These are phyloP conservation scores for Chaetomium tenue DNA, from an alignment of 495 filamentous ascomycete genomes.

Conservation along the genomic window DNA sequence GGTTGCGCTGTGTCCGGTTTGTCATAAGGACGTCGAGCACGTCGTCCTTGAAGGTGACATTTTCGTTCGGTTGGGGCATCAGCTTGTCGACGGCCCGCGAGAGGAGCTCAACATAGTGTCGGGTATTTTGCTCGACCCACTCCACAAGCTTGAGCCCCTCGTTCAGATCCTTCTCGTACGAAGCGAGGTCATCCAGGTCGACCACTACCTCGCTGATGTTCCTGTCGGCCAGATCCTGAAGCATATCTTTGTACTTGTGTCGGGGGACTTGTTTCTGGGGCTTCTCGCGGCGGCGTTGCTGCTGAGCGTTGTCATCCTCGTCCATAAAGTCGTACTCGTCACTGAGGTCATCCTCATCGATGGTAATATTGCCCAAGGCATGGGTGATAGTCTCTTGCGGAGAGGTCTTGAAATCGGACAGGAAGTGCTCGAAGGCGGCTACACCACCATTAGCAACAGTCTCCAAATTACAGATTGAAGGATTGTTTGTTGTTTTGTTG, in stretches of 20 bases:
- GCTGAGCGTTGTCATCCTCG: constrained; percentile 64
- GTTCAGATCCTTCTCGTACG: constrained; percentile 68
- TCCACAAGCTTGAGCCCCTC: constrained; percentile 75
- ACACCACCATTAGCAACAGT: constrained; percentile 19
- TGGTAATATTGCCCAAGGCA: constrained; percentile 77
- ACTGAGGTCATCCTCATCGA: constrained; percentile 83
- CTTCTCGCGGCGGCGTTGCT: constrained; percentile 47
- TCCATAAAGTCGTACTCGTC: constrained; percentile 97
- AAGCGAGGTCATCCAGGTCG: constrained; percentile 82
- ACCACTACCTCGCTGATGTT: constrained; percentile 70
- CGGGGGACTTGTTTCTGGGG: constrained; percentile 54
- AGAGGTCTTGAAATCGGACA: constrained; percentile 81
- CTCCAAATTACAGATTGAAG: not conserved
- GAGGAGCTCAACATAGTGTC: constrained; percentile 89
- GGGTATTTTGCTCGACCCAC: constrained; percentile 85
- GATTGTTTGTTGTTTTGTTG: constrained; percentile 8
- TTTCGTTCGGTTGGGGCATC: constrained; percentile 74
- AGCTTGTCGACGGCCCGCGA: constrained; percentile 83
- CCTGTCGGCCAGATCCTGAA: constrained; percentile 85
- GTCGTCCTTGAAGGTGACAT: constrained; percentile 92
- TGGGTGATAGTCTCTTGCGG: constrained; percentile 69
- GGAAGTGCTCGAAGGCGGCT: constrained; percentile 86
- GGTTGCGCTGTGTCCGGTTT: constrained; percentile 83
- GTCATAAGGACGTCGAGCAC: constrained; percentile 95
- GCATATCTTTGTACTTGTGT: constrained; percentile 84